A percentile compares a stretch with the other conserved stretches of the same genome.
These are phyloP conservation scores for Aspergillus bombycis DNA, from an alignment of 2,329 filamentous ascomycete genomes.

Conservation along the genomic window DNA sequence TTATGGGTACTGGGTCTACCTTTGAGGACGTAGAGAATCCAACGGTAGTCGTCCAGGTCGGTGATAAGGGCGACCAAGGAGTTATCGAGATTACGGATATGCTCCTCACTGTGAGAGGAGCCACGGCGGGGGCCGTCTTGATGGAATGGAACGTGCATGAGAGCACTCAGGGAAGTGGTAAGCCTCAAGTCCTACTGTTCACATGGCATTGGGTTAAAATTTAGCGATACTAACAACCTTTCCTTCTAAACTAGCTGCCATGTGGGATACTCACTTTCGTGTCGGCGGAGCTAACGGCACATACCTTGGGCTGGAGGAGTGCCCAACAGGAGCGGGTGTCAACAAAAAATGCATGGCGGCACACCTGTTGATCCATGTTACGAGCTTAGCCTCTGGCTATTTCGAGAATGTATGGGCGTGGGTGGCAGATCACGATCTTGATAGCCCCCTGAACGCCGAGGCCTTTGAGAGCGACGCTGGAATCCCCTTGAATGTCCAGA, in stretches of 20 bases:
- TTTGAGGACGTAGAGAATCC: slow-evolving; percentile 64
- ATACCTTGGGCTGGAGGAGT: slow-evolving; percentile 46
- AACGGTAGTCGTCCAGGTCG: slow-evolving; percentile 69
- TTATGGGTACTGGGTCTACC: slow-evolving; percentile 59
- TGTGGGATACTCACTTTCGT: slow-evolving; percentile 61
- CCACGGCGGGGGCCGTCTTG: slow-evolving; percentile 68
- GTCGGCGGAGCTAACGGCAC: slow-evolving; percentile 58
- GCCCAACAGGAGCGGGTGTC: slow-evolving; percentile 45
- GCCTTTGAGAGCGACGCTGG: too few relatives aligned
- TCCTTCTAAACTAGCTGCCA: slow-evolving; percentile 18
- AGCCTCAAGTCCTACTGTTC: too few relatives aligned
- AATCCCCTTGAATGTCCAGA: slow-evolving; percentile 11
- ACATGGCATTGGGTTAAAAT: too few relatives aligned
- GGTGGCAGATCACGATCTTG: slow-evolving; percentile 61
- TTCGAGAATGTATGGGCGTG: slow-evolving; percentile 58
- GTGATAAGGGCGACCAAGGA: slow-evolving; percentile 64
- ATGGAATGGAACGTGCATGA: slow-evolving; percentile 70
- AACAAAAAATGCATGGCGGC: slow-evolving; percentile 37
- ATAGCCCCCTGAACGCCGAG: slow-evolving; percentile 45
- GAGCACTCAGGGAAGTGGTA: slow-evolving; percentile 41
- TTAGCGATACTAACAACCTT: too few relatives aligned
- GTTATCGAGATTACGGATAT: slow-evolving; percentile 72
- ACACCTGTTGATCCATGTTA: slow-evolving; percentile 44
- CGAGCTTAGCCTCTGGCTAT: slow-evolving; percentile 42
- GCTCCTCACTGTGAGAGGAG: slow-evolving; percentile 69